Conservation (phyloP, 352 stramenopile genomes). For the Pythium chondricola region DNA sequence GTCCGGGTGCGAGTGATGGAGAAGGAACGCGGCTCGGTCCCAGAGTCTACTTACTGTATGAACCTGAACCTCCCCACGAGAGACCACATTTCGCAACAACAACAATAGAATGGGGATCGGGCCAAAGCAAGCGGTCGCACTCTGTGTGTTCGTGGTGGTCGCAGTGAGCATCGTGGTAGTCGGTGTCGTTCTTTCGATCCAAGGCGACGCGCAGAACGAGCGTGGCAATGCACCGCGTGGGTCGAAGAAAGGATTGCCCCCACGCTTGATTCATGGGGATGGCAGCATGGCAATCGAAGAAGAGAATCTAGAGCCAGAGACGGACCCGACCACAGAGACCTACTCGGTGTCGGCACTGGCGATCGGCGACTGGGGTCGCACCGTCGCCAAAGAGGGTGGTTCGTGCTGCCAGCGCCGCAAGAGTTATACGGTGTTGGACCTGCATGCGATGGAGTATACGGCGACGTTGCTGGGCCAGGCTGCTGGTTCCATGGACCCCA, state of each 20-base stretch:
- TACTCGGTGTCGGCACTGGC: slow-evolving; percentile 28
- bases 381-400: slow-evolving; percentile 23
- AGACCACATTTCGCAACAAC: too few species aligned
- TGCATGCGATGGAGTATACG: slow-evolving; percentile 36
- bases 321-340: slow-evolving; percentile 20
- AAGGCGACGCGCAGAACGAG: not conserved
- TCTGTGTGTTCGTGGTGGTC: slow-evolving; percentile 11
- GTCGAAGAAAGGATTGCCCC: not conserved
- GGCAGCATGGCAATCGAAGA: not conserved
- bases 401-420: slow-evolving; percentile 33
- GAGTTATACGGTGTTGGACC: slow-evolving; percentile 21
- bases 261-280: too few species aligned
- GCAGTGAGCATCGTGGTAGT: slow-evolving; percentile 12
- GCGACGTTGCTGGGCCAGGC: slow-evolving; percentile 28
- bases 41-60: too few species aligned
- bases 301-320: slow-evolving; percentile 16
- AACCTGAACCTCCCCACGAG: too few species aligned
- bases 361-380: slow-evolving; percentile 41
- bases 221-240: not conserved
- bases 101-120: slow-evolving; percentile 32
- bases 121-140: slow-evolving; percentile 7
- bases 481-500: slow-evolving; percentile 15
- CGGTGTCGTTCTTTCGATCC: slow-evolving; percentile 15
- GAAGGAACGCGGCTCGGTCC: too few species aligned
- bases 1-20: too few species aligned